These are phyloP conservation scores for Podosphaera leucotricha DNA, from an alignment of 2,329 filamentous ascomycete species.

Conservation along the genomic window DNA sequence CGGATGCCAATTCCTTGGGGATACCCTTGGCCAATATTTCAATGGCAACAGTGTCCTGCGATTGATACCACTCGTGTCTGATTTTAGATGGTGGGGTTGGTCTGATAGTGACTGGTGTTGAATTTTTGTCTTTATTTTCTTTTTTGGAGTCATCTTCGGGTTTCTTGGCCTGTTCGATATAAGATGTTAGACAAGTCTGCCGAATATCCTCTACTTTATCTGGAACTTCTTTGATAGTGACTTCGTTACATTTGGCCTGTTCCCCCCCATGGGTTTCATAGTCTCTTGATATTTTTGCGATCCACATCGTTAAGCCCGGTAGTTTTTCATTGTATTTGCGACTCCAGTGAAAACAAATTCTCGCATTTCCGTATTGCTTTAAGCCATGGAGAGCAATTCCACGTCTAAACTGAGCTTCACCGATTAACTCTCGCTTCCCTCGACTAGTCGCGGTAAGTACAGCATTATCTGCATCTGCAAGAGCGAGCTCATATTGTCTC, in stretches of 20 bases:
- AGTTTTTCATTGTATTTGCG: conserved; percentile 28
- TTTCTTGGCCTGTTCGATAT: neutral
- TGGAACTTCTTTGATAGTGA: conserved; percentile 29
- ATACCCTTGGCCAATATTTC: conserved; percentile 43
- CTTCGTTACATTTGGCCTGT: conserved; percentile 22
- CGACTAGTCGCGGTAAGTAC: conserved; percentile 39
- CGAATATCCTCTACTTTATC: conserved; percentile 14
- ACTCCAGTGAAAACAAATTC: conserved; percentile 39
- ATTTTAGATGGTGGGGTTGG: conserved; percentile 29
- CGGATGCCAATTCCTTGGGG: conserved; percentile 27
- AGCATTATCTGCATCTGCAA: conserved; percentile 45
- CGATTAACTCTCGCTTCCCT: conserved; percentile 50
- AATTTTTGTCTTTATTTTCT: conserved; percentile 2
- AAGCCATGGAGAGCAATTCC: conserved; percentile 50
- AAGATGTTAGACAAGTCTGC: neutral
- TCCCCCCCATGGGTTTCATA: conserved; percentile 23
- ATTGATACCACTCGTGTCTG: conserved; percentile 48
- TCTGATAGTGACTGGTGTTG: neutral
- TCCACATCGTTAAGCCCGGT: conserved; percentile 32
- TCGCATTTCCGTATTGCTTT: conserved; percentile 49
- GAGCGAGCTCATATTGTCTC: conserved; percentile 34
- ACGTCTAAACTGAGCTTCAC: conserved; percentile 61
- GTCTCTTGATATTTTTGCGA: conserved; percentile 28
- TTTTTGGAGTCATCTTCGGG: neutral
- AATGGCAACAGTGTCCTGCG: conserved; percentile 32